Percentiles rank a stretch among this genome's conserved stretches.
These are phyloP conservation scores for Clonostachys byssicola DNA, from an alignment of 2,329 filamentous ascomycete species.

Conservation along the genomic window DNA sequence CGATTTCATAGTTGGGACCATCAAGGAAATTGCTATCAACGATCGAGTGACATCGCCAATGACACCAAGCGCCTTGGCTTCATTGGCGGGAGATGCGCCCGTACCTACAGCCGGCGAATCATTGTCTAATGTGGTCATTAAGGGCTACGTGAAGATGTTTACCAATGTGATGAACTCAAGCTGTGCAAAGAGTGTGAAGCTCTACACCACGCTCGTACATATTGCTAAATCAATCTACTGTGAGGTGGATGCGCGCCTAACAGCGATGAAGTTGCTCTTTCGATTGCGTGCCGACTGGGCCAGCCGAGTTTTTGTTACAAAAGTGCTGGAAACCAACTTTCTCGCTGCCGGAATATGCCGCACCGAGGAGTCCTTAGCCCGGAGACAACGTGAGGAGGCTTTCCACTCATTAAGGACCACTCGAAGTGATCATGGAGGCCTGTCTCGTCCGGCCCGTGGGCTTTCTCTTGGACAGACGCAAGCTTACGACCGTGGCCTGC, in stretches of 20 bases:
- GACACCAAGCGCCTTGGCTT: neutral
- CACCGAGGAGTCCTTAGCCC: constrained; percentile 46
- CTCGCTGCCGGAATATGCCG: constrained; percentile 71
- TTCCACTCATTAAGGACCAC: constrained; percentile 36
- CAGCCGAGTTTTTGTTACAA: constrained; percentile 68
- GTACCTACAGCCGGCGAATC: constrained; percentile 30
- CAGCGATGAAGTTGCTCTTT: constrained; percentile 75
- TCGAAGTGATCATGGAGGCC: constrained; percentile 35
- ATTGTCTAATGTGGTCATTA: constrained; percentile 66
- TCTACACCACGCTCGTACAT: constrained; percentile 60
- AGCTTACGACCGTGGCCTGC: constrained; percentile 32
- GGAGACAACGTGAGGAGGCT: constrained; percentile 48
- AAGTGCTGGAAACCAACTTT: constrained; percentile 66
- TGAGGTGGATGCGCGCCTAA: constrained; percentile 66
- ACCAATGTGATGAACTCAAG: constrained; percentile 66
- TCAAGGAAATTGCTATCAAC: constrained; percentile 44
- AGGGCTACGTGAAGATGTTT: constrained; percentile 72
- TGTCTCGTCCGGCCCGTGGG: constrained; percentile 38
- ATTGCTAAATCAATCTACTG: constrained; percentile 57
- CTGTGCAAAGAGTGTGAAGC: constrained; percentile 56
- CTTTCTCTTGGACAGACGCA: constrained; percentile 47
- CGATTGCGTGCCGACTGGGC: constrained; percentile 79
- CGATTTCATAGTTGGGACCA: constrained; percentile 47
- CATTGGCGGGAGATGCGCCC: neutral
- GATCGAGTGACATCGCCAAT: constrained; percentile 41